Conservation (phyloP, 176 grass and related monocot species). For the Echinochloa phyllopogon region DNA sequence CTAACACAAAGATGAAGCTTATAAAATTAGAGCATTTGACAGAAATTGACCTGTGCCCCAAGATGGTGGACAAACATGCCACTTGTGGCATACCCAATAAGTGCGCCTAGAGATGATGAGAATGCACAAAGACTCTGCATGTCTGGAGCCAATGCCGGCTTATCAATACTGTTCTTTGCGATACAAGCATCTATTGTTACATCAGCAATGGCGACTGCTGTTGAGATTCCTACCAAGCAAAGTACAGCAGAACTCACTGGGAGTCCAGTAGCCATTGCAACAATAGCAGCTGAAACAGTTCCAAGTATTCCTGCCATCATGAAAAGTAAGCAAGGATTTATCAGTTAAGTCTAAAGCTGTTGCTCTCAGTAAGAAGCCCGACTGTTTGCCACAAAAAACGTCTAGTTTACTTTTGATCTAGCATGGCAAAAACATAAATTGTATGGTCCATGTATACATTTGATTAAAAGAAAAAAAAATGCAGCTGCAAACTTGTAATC, state of each 20-base stretch:
- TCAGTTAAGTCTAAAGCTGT: slow-evolving; percentile 8
- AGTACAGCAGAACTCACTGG: slow-evolving; percentile 64
- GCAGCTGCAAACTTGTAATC: background rate
- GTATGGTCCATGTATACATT: background rate
- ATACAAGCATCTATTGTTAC: slow-evolving; percentile 94
- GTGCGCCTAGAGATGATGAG: slow-evolving; percentile 76
- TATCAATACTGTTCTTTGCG: slow-evolving; percentile 89
- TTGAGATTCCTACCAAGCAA: slow-evolving; percentile 75
- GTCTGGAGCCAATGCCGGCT: slow-evolving; percentile 75
- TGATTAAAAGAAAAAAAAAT: too few species aligned
- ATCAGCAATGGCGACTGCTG: slow-evolving; percentile 76
- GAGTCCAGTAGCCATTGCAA: slow-evolving; percentile 52
- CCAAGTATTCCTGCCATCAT: slow-evolving; percentile 67
- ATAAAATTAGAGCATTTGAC: slow-evolving; percentile 7
- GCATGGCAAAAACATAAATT: background rate
- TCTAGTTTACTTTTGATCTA: background rate
- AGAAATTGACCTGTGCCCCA: slow-evolving; percentile 64
- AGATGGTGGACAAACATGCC: slow-evolving; percentile 80
- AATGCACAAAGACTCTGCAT: slow-evolving; percentile 89
- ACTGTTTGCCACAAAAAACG: background rate
- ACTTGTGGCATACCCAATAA: slow-evolving; percentile 78
- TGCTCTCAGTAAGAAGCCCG: background rate
- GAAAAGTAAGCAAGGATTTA: slow-evolving; percentile 29
- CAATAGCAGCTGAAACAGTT: slow-evolving; percentile 38
- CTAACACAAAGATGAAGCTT: slow-evolving; percentile 27